Evolutionary conservation across 225 moss, liverwort and hornwort genomes (phyloP).

Genomic region (Asterella californica): DNA sequence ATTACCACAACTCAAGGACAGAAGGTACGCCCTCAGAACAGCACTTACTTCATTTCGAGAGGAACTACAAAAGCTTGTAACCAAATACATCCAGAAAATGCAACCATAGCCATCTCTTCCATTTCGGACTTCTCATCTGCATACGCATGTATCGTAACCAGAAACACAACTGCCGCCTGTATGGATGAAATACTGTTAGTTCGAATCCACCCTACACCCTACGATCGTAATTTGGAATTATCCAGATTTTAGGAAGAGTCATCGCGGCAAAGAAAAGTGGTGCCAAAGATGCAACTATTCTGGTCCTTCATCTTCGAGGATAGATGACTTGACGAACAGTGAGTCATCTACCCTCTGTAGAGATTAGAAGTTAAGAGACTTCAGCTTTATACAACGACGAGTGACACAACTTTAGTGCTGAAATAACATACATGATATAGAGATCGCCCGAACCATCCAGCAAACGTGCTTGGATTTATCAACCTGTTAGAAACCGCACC

Average conservation of each 20-base stretch:
- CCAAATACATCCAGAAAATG: constrained; percentile 97
- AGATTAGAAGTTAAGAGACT: background rate
- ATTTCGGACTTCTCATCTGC: constrained; percentile 62
- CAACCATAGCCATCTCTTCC: constrained; percentile 83
- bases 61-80: constrained; percentile 77
- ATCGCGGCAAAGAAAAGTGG: background rate
- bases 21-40: background rate
- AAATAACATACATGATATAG: constrained; percentile 63
- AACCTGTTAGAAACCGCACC: constrained; percentile 40
- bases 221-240: background rate
- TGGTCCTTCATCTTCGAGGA: background rate
- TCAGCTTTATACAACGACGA: background rate
- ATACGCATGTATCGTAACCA: constrained; percentile 68
- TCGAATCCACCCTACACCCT: background rate
- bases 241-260: too few species aligned
- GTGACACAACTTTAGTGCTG: too few species aligned
- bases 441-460: constrained; percentile 86
- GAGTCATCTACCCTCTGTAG: background rate
- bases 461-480: constrained; percentile 89
- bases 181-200: background rate
- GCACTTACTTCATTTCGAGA: constrained; percentile 82
- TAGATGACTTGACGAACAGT: background rate
- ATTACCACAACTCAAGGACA: constrained; percentile 9
- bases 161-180: constrained; percentile 81
- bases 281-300: background rate